Base-by-base conservation (phyloP, 2,329 filamentous ascomycete species). In the Penicillium aurantiogriseum region DNA sequence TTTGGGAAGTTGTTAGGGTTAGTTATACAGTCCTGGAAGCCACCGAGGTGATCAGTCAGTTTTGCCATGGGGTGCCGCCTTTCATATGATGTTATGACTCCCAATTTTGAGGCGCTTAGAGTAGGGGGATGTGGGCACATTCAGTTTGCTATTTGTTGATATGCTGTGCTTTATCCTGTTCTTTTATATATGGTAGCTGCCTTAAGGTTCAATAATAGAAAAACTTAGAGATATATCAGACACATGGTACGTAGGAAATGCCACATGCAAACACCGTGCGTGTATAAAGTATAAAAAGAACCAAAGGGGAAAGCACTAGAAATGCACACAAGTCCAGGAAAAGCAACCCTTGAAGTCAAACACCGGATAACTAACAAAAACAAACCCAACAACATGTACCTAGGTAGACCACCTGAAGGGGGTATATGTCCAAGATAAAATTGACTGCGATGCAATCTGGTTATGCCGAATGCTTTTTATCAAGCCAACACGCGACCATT, bases 401-500 rank as follows among this genome's bases (percentile, higher is more conserved):
- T 8, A 45, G 23, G 39, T 29, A 21, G 50, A 19, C 21, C 27
- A 5, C 23, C 11, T 8, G 6, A 42, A 38, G 6, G 42, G 13
- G n/a, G 8, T 36, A 54, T 33, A 50, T 25, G 29, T 11, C 21
- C 17, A 33, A 48, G 27, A 31, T 17, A 48, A 33, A 43, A 2
- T 21, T 27, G 17, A 39, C 6, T n/a, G 25, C 19, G 23, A 48
- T 35, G 23, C 42, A 25, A 29, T 38, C 21, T 40, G 27, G 48
- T 51, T 21, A 63, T 54, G 45, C 27, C 29, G 46, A 17, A 33
- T 47, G 44, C 40, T 57, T 65, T 47, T 67, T 65, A 54, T 70
- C 69, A 60, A 72, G 62, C 76, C 77, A 79, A 51, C 75, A 76
- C 2, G 61, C 68, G 27, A 78, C 73, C 62, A 79, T 64, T 10